Base-by-base conservation (phyloP, 495 filamentous ascomycete species). In the Cudoniella acicularis region DNA sequence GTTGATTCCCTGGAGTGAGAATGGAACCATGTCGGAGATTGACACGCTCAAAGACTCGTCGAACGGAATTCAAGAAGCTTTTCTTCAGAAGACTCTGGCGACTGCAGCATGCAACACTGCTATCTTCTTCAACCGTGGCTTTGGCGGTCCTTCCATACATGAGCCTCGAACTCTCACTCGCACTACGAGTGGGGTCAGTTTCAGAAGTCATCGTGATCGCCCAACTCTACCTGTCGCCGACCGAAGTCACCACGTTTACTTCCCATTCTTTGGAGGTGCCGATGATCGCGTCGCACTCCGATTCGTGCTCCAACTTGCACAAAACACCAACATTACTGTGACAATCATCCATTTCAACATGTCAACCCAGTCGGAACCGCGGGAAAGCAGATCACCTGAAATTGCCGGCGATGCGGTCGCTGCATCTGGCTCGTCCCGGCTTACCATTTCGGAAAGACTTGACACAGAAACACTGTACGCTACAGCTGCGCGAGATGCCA, bases 1-100 rank as follows among this genome's bases (percentile, higher is more conserved):
- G 0, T 76, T 98, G 6, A 81, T 97, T 36, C 92, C 94, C 0
- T 98, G 94, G 94, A 90, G 87, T 64, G 91, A 95, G 57, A 85
- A 82, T n/a, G 90, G 89, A 16, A 83, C 78, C 54, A 79, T 89
- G 59, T 79, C 79, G 10, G 92, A 96, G 52, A 16, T 55, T 16
- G 67, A 69, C 48, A 66, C 70, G 9, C 52, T 68, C 0, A 73
- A 73, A 56, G 79, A 84, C 51, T 25, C 45, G 10, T 73, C 67
- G 4, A 74, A 75, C 13, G 71, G 69, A 21, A 65, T 79, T 1
- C 87, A 91, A 61, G 79, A 87, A 6, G 72, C 77, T 3, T 92
- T 92, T 62, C 81, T 96, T 9, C 72, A 77, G n/a, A 71, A 77
- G 18, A 79, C 85, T 3, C 73, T 98, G 1, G 68, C 79, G 1